phyloP scores from a whole-genome alignment of 345 rosid species.

The Bruguiera sexangula region DNA sequence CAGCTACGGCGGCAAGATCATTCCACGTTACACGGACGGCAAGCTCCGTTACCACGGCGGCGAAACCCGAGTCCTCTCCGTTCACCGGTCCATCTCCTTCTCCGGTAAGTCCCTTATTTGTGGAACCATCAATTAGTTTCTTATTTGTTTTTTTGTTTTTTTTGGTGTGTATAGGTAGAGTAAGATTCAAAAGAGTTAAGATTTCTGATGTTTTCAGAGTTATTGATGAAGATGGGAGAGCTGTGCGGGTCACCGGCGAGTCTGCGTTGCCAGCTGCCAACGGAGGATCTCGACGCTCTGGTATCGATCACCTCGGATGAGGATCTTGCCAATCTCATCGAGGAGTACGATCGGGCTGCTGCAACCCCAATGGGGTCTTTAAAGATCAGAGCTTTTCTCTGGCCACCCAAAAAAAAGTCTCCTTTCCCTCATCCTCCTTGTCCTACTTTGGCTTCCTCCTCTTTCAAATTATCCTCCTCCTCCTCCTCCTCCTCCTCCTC shows the following conservation, averaged over 20 bases:
- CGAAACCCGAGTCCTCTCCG: constrained; percentile 81
- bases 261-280: constrained; percentile 81
- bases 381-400: constrained; percentile 83
- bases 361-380: constrained; percentile 7
- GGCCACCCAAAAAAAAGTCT: constrained; percentile 40
- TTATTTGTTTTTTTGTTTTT: not conserved
- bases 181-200: not conserved
- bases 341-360: constrained; percentile 70
- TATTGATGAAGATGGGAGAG: constrained; percentile 61
- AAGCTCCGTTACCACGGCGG: constrained; percentile 91
- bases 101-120: constrained; percentile 43
- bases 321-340: constrained; percentile 77
- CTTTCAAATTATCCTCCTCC: constrained; percentile 13
- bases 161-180: not conserved
- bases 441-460: not conserved
- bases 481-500: constrained; percentile 26
- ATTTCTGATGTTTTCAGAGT: constrained; percentile 46
- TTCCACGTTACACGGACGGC: constrained; percentile 81
- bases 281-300: constrained; percentile 83
- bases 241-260: constrained; percentile 49
- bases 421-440: not conserved
- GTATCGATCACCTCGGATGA: constrained; percentile 80
- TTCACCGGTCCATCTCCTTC: constrained; percentile 64
- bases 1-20: constrained; percentile 83
- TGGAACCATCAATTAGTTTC: not conserved